Conservation (phyloP, 345 rosid genomes). For the Ceriops zippeliana region DNA sequence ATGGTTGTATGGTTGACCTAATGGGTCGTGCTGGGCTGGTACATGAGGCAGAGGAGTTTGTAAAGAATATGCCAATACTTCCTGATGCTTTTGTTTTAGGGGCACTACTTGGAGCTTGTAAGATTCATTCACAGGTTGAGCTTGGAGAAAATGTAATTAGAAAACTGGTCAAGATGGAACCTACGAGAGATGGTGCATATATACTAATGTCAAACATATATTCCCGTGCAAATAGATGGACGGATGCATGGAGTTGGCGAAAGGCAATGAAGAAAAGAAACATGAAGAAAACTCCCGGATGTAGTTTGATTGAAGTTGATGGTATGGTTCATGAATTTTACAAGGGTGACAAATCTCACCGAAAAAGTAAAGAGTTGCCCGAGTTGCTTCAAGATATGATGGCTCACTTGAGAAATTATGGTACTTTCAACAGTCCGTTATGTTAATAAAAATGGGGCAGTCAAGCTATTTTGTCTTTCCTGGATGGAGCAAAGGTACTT, state of each 20-base stretch:
- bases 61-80: slow-evolving; percentile 41
- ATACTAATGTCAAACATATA: slow-evolving; percentile 54
- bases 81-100: slow-evolving; percentile 56
- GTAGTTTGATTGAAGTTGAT: slow-evolving; percentile 48
- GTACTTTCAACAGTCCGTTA: not conserved
- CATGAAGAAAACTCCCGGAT: slow-evolving; percentile 50
- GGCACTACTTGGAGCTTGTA: slow-evolving; percentile 52
- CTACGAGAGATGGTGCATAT: slow-evolving; percentile 41
- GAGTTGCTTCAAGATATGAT: slow-evolving; percentile 9
- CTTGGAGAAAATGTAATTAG: slow-evolving; percentile 41
- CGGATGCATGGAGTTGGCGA: slow-evolving; percentile 42
- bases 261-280: slow-evolving; percentile 43
- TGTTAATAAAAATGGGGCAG: not conserved
- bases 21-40: slow-evolving; percentile 51
- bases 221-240: slow-evolving; percentile 46
- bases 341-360: slow-evolving; percentile 50
- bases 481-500: too few relatives aligned
- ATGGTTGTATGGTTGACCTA: slow-evolving; percentile 58
- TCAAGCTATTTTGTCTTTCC: not conserved
- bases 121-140: slow-evolving; percentile 42
- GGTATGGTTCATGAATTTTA: slow-evolving; percentile 48
- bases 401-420: slow-evolving; percentile 8
- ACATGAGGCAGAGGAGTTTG: slow-evolving; percentile 35
- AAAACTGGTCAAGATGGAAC: slow-evolving; percentile 36
- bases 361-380: slow-evolving; percentile 35